Percentiles rank a stretch among this genome's conserved stretches.
These are phyloP conservation scores for Peterozyma toletana DNA, from an alignment of 805 yeast genomes.

Conservation along the genomic window DNA sequence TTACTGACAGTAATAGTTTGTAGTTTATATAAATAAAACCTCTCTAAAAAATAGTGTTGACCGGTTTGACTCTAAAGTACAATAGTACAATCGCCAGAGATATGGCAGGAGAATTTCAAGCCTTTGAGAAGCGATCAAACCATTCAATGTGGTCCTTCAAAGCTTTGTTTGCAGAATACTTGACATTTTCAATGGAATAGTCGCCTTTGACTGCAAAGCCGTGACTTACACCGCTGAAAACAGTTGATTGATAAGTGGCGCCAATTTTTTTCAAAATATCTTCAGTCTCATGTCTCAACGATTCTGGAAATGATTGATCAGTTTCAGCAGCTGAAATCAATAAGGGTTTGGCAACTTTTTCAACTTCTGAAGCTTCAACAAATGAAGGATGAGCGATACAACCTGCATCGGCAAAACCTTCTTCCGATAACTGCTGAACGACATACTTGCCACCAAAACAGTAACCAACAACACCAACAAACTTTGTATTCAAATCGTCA, in stretches of 20 bases:
- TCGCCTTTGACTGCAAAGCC: conserved; percentile 85
- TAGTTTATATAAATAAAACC: too few relatives aligned
- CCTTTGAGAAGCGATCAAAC: conserved; percentile 12
- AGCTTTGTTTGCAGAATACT: conserved; percentile 64
- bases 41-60: too few relatives aligned
- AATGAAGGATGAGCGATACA: conserved; percentile 85
- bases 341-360: conserved; percentile 48
- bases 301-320: conserved; percentile 57
- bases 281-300: conserved; percentile 57
- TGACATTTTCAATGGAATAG: conserved; percentile 37
- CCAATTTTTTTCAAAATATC: conserved; percentile 44
- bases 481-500: conserved; percentile 35
- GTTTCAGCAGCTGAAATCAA: conserved; percentile 68
- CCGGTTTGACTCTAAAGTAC: too few relatives aligned
- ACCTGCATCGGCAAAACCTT: conserved; percentile 38
- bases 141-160: conserved; percentile 36
- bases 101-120: too few relatives aligned
- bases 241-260: conserved; percentile 50
- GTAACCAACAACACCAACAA: conserved; percentile 61
- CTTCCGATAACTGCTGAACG: conserved; percentile 39
- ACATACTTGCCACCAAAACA: conserved; percentile 80
- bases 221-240: conserved; percentile 60
- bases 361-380: conserved; percentile 58
- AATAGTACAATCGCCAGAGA: too few relatives aligned
- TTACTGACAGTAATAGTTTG: too few relatives aligned